Percentiles rank a stretch among this genome's conserved stretches.
Conservation (phyloP, 345 rosid species). For the Melaleuca quinquenervia region DNA sequence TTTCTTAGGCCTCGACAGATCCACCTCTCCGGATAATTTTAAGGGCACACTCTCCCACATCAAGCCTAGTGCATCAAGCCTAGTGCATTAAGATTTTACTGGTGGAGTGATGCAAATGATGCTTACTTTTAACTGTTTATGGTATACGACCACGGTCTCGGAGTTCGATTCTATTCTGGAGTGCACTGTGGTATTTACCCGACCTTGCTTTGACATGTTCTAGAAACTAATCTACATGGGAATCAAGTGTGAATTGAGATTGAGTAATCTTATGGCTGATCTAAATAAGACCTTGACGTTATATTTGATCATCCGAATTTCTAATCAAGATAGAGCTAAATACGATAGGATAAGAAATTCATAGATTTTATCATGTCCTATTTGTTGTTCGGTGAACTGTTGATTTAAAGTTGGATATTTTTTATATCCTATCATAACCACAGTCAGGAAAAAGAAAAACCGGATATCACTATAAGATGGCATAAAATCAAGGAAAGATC, state of each 20-base stretch:
- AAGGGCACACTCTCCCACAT: not conserved
- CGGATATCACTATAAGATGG: too few species aligned
- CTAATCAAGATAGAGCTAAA: too few species aligned
- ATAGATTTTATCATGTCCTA: too few species aligned
- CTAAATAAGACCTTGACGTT: not conserved
- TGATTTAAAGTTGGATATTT: too few species aligned
- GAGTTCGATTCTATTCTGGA: not conserved
- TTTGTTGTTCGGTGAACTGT: too few species aligned
- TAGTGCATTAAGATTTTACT: not conserved
- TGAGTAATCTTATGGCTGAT: not conserved
- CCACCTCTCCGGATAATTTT: not conserved
- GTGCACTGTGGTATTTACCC: not conserved
- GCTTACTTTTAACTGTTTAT: not conserved
- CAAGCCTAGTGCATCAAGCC: not conserved
- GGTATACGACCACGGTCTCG: not conserved
- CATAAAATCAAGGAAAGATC: too few species aligned
- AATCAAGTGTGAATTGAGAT: not conserved
- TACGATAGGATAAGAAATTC: too few species aligned
- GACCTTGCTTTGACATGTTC: not conserved
- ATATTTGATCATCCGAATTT: too few species aligned
- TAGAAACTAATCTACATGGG: not conserved
- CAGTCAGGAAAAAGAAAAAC: too few species aligned
- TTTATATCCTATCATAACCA: too few species aligned
- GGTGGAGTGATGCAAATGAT: fast-evolving
- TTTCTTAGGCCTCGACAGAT: fast-evolving